Base-by-base conservation (phyloP, 306 rosid species). In the Dryas alaskensis region DNA sequence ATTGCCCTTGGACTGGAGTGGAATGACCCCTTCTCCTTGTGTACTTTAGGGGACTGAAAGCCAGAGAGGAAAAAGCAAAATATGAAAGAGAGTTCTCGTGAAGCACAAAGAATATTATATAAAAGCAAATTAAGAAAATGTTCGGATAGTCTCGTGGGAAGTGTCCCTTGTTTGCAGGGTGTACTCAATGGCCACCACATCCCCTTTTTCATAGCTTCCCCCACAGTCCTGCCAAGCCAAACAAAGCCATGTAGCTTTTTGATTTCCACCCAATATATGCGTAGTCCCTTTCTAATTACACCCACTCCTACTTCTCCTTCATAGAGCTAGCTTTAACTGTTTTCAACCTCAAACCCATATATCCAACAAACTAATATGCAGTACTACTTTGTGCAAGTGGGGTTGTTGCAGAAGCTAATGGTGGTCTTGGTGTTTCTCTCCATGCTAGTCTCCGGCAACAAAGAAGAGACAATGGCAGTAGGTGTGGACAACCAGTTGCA, bases 141-240 rank as follows among this genome's bases (percentile, higher is more conserved):
- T 14, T 0, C 42, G 27, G 73, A 66, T 10, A 39, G 53, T 61
- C 90, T 89, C 88, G 92, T 85, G 65, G 61, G 69, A 79, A 58
- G 95, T 79, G 96, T 73, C 87, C 89, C 89, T 46, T 88, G 84
- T 88, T 85, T 87, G 87, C 90, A 77, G 86, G 83, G 77, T 78
- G 48, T 69, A 76, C 88, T 79, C 86, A 73, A 84, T 89, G 63
- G 49, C 89, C 89, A 81, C 88, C 79, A 66, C 84, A 67, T 77
- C 52, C 14, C 67, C 67, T 72, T 58, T 72, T 46, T 31, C 37
- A 31, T 31, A 31, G 37, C 2, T 2, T 1, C 37, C 37, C 37
- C 37, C 65, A 53, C 82, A 51, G 22, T 22, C 22, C 86, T 75
- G 78, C 85, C 84, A 67, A 67, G 44, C 9, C 77, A 79, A 84